Percentiles rank a stretch among this genome's conserved stretches.
These are phyloP conservation scores for Plasmodium blacklocki DNA, from an alignment of 169 alveolate species.

Conservation along the genomic window DNA sequence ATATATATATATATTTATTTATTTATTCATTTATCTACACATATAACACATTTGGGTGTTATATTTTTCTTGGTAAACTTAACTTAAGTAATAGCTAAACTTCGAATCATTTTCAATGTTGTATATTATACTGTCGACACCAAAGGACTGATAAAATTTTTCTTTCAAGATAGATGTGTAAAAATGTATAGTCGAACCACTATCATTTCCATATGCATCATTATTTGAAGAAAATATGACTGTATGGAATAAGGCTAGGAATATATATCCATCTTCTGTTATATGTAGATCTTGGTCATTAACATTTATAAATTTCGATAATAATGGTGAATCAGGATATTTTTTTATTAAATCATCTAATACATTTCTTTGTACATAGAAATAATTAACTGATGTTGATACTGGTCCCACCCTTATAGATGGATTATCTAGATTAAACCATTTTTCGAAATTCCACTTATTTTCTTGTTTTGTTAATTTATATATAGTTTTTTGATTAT, in stretches of 20 bases:
- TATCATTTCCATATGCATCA: constrained; percentile 60
- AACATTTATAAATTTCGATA: constrained; percentile 2
- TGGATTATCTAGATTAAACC: constrained; percentile 48
- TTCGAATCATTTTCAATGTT: constrained; percentile 33
- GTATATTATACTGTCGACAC: constrained; percentile 14
- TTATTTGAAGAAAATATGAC: constrained; percentile 28
- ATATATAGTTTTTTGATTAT: constrained; percentile 51
- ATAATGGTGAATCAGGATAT: constrained; percentile 15
- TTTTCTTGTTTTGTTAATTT: constrained; percentile 22
- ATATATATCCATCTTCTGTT: constrained; percentile 54
- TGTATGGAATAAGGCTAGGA: constrained; percentile 37
- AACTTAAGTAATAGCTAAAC: constrained; percentile 29
- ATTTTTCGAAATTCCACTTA: constrained; percentile 26
- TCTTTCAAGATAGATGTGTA: constrained; percentile 38
- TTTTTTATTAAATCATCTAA: constrained; percentile 7
- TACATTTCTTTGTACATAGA: constrained; percentile 29
- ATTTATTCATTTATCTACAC: background rate
- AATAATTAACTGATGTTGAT: constrained; percentile 47
- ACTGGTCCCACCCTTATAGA: constrained; percentile 42
- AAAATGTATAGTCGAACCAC: constrained; percentile 45
- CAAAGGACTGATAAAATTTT: constrained; percentile 43
- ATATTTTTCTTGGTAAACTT: background rate
- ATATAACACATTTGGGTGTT: background rate
- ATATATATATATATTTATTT: background rate
- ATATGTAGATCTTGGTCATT: constrained; percentile 33